phyloP scores from a whole-genome alignment of 306 rosid species.

The Vigna angularis region DNA sequence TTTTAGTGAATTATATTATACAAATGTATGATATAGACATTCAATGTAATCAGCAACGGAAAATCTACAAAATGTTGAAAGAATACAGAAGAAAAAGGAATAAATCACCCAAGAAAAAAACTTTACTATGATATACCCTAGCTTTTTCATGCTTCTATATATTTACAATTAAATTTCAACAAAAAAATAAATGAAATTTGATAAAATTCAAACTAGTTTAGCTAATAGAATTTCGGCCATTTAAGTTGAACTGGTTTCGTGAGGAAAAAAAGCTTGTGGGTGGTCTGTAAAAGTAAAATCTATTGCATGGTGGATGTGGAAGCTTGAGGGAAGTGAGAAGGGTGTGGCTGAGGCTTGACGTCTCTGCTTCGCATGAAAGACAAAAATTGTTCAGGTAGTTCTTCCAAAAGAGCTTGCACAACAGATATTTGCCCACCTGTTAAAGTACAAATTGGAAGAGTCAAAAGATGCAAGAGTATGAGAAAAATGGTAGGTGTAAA shows the following conservation, averaged over 20 bases:
- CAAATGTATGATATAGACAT: too few species aligned
- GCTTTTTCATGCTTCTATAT: constrained; percentile 5
- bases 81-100: too few species aligned
- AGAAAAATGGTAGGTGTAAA: background rate
- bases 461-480: too few species aligned
- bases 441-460: background rate
- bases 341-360: constrained; percentile 60
- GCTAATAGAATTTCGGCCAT: background rate
- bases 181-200: background rate
- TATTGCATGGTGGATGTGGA: constrained; percentile 24
- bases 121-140: background rate
- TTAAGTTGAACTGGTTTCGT: background rate
- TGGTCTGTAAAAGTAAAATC: background rate
- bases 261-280: background rate
- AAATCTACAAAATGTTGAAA: too few species aligned
- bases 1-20: too few species aligned
- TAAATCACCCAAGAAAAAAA: background rate
- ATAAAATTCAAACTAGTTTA: background rate
- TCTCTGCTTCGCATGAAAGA: constrained; percentile 70
- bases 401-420: constrained; percentile 82
- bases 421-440: constrained; percentile 65
- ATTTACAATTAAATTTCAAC: constrained; percentile 23
- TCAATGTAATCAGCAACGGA: too few species aligned
- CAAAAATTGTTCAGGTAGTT: constrained; percentile 82
- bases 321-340: constrained; percentile 27